Percentiles rank a stretch among this genome's conserved stretches.
Conservation (phyloP, 768 basidiomycete species). For the Mycena amicta region DNA sequence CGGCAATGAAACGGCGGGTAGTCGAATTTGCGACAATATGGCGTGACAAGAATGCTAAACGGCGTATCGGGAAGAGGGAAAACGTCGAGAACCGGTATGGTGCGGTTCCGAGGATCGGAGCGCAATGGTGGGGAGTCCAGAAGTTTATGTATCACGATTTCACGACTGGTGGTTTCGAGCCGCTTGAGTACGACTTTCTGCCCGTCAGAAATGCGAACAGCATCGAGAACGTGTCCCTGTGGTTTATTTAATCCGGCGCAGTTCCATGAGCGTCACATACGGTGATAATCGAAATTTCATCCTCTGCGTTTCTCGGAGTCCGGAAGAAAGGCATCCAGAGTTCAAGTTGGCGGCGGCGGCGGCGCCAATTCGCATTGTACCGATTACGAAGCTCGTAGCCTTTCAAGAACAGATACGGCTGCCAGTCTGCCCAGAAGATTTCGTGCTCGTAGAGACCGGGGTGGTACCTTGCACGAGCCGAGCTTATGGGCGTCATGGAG, state of each 20-base stretch:
- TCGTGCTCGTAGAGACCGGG: neutral
- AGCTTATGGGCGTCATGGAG: neutral
- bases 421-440: neutral
- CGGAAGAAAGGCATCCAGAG: no score
- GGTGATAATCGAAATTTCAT: neutral
- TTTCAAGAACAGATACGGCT: neutral
- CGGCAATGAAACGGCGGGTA: conserved; percentile 23
- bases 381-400: neutral
- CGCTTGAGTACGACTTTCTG: conserved; percentile 25
- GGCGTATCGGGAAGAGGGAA: conserved; percentile 23
- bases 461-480: neutral
- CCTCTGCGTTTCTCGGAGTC: neutral
- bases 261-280: no score
- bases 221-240: conserved; percentile 14
- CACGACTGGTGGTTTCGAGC: conserved; percentile 3
- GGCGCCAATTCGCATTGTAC: neutral
- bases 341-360: neutral
- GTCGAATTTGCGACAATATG: conserved; percentile 19
- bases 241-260: no score
- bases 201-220: conserved; percentile 19
- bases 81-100: conserved; percentile 27
- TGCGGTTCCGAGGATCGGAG: conserved; percentile 26
- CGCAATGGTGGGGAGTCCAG: conserved; percentile 13
- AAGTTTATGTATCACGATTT: conserved; percentile 19
- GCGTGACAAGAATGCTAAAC: conserved; percentile 22